A percentile compares a stretch with the other conserved stretches of the same genome.
These are phyloP conservation scores for Calonectria hongkongensis DNA, from an alignment of 2,329 filamentous ascomycete species.

Conservation along the genomic window DNA sequence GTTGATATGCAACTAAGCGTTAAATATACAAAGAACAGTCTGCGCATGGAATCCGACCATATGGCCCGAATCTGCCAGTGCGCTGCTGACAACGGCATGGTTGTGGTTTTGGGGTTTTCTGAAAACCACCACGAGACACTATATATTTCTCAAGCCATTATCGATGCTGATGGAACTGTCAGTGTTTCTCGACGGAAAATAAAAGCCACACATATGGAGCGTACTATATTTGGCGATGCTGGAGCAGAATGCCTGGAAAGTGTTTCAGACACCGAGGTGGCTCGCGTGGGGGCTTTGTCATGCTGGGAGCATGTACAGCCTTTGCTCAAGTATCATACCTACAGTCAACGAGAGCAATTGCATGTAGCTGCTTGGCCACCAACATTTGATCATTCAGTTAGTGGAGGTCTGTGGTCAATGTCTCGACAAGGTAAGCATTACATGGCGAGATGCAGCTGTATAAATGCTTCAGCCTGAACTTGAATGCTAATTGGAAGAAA, in stretches of 20 bases:
- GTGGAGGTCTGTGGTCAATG: constrained; percentile 22
- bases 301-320: constrained; percentile 71
- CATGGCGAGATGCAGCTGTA: too few relatives aligned
- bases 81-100: constrained; percentile 59
- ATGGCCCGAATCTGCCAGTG: constrained; percentile 59
- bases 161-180: constrained; percentile 62
- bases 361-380: constrained; percentile 68
- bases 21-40: constrained; percentile 62
- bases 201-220: constrained; percentile 71
- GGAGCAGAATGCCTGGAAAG: constrained; percentile 59
- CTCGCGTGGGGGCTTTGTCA: constrained; percentile 62
- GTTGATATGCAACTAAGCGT: constrained; percentile 43
- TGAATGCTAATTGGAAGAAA: neutral
- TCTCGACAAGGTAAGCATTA: constrained; percentile 3
- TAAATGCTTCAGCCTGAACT: neutral
- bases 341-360: constrained; percentile 63
- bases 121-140: constrained; percentile 60
- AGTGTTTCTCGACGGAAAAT: constrained; percentile 65
- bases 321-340: constrained; percentile 66
- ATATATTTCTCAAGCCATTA: constrained; percentile 66
- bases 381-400: neutral
- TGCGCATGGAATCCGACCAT: constrained; percentile 61
- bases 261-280: constrained; percentile 60
- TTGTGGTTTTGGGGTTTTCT: constrained; percentile 64
- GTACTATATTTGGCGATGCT: constrained; percentile 68